Percentiles rank a stretch among this genome's conserved stretches.
Evolutionary conservation across 805 yeast genomes (phyloP).

Genomic region (Metschnikowia koreensis): DNA sequence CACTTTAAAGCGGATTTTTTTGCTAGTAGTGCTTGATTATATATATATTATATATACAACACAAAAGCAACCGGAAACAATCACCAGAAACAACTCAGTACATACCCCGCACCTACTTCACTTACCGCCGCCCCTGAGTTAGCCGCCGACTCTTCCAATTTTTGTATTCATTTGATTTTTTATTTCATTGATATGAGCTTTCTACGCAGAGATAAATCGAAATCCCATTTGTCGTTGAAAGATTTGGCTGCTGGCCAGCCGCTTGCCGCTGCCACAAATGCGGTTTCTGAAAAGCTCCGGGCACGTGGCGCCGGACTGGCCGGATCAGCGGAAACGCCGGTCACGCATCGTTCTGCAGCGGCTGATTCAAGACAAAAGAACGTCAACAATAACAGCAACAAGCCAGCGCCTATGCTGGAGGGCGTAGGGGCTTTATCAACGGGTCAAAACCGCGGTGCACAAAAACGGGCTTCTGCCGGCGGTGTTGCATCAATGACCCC

Average conservation of each 20-base stretch:
- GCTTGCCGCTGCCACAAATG: not conserved
- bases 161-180: not conserved
- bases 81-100: no score
- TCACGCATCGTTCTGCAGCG: not conserved
- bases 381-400: no score
- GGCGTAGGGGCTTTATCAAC: not conserved
- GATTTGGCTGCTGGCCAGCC: conserved; percentile 12
- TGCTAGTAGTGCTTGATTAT: no score
- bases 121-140: not conserved
- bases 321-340: not conserved
- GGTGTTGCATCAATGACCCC: not conserved
- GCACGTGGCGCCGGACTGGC: conserved; percentile 7
- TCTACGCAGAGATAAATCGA: conserved; percentile 26
- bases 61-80: no score
- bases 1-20: no score
- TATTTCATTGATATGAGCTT: no score
- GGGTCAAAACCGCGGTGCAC: not conserved
- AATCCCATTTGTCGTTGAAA: conserved; percentile 12
- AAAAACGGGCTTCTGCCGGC: no score
- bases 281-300: conserved; percentile 8
- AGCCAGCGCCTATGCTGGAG: not conserved
- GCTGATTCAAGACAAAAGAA: not conserved
- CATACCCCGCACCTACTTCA: no score
- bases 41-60: no score
- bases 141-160: not conserved